phyloP scores from a whole-genome alignment of 2,329 filamentous ascomycete species.

The Calonectria pteridis region DNA sequence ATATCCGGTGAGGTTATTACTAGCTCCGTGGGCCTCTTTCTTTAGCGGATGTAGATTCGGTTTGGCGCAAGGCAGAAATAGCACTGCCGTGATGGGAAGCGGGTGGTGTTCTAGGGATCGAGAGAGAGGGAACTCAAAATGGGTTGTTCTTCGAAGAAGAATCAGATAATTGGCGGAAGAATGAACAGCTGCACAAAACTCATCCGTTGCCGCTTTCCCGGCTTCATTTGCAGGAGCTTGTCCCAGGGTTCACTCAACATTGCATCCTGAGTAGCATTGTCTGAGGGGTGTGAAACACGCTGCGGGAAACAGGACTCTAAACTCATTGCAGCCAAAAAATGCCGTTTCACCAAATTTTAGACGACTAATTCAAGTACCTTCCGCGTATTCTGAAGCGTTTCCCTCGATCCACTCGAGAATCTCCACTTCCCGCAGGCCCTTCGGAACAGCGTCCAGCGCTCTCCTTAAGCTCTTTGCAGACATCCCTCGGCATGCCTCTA shows the following conservation, averaged over 20 bases:
- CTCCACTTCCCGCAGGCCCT: constrained; percentile 14
- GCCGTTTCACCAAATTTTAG: not conserved
- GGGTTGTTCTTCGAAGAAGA: too few relatives aligned
- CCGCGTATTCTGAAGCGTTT: not conserved
- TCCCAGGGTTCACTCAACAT: not conserved
- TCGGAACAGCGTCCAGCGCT: constrained; percentile 24
- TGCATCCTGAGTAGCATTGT: not conserved
- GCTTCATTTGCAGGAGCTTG: not conserved
- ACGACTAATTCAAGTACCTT: not conserved
- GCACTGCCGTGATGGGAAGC: not conserved
- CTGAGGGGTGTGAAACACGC: not conserved
- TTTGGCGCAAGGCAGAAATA: not conserved
- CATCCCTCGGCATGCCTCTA: constrained; percentile 12
- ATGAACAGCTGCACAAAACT: not conserved
- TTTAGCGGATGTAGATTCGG: not conserved
- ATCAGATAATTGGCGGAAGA: not conserved
- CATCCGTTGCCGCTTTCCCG: not conserved
- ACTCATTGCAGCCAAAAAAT: not conserved
- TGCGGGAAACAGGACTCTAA: not conserved
- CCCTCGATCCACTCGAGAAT: constrained; percentile 33
- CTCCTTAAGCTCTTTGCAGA: constrained; percentile 6
- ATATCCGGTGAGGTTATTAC: not conserved
- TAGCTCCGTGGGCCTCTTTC: not conserved
- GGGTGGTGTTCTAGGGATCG: not conserved
- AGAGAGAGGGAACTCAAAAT: not conserved